Conservation (phyloP, 2,329 filamentous ascomycete genomes). For the Exserohilum turcica region DNA sequence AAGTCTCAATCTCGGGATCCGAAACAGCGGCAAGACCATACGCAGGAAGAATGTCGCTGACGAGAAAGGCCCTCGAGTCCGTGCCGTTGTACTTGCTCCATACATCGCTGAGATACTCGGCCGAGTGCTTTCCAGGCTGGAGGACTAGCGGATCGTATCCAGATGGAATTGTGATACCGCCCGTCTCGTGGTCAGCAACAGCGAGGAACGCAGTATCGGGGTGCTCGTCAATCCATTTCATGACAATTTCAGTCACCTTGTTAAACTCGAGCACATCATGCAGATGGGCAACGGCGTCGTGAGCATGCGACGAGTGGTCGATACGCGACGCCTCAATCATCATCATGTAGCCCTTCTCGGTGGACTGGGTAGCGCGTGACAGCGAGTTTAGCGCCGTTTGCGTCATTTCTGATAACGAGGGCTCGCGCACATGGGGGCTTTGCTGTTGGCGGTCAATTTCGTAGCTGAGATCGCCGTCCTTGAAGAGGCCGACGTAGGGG, state of each 20-base stretch:
- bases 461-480: slow-evolving; percentile 33
- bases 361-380: slow-evolving; percentile 39
- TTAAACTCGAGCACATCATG: slow-evolving; percentile 52
- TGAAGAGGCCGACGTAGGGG: slow-evolving; percentile 50
- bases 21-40: slow-evolving; percentile 36
- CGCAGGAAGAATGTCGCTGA: slow-evolving; percentile 30
- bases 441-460: slow-evolving; percentile 47
- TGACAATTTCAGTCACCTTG: slow-evolving; percentile 46
- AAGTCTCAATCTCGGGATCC: slow-evolving; percentile 35
- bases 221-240: slow-evolving; percentile 50
- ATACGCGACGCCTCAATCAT: slow-evolving; percentile 41
- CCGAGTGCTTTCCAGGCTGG: slow-evolving; percentile 35
- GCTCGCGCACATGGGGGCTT: slow-evolving; percentile 38
- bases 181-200: slow-evolving; percentile 51
- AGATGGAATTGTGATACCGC: slow-evolving; percentile 48
- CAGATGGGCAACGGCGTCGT: slow-evolving; percentile 34
- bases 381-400: slow-evolving; percentile 48
- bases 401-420: slow-evolving; percentile 50
- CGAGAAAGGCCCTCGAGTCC: slow-evolving; percentile 37
- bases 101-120: slow-evolving; percentile 35
- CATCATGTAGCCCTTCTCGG: slow-evolving; percentile 49
- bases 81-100: slow-evolving; percentile 40
- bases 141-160: slow-evolving; percentile 44
- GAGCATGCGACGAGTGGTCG: slow-evolving; percentile 32
- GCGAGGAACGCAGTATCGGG: slow-evolving; percentile 48